Conservation (phyloP, 139 green algal genomes). For the Micromonas commoda region DNA sequence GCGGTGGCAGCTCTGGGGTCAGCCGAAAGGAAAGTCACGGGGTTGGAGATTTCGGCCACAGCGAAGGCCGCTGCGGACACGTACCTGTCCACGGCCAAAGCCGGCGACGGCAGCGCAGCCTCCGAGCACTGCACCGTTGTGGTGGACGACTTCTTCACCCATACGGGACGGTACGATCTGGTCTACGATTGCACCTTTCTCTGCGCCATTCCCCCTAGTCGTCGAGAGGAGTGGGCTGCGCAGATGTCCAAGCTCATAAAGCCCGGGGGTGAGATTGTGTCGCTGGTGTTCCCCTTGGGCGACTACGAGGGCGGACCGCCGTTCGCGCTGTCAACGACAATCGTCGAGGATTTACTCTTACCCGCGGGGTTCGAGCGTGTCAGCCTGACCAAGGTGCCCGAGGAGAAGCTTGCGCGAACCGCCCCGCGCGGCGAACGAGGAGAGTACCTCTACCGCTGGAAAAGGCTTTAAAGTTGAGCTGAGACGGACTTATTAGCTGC, state of each 20-base stretch:
- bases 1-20: constrained; percentile 8
- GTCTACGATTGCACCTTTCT: constrained; percentile 36
- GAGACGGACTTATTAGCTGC: too few species aligned
- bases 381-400: neutral
- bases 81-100: neutral
- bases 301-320: constrained; percentile 24
- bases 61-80: neutral
- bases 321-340: constrained; percentile 8
- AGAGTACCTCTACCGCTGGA: constrained; percentile 16
- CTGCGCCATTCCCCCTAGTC: constrained; percentile 21
- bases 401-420: neutral
- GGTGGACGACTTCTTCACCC: constrained; percentile 27
- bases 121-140: neutral
- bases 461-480: too few species aligned
- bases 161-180: constrained; percentile 2
- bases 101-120: too few species aligned
- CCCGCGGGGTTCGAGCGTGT: constrained; percentile 5
- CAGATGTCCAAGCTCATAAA: neutral
- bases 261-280: neutral
- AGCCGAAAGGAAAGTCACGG: neutral
- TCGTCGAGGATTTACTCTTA: constrained; percentile 3
- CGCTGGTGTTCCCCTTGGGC: constrained; percentile 23
- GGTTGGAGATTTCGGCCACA: neutral
- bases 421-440: neutral
- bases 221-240: constrained; percentile 9